Base-by-base conservation (phyloP, 1,139 yeast genomes). In the Barnettozyma hawaiiensis region DNA sequence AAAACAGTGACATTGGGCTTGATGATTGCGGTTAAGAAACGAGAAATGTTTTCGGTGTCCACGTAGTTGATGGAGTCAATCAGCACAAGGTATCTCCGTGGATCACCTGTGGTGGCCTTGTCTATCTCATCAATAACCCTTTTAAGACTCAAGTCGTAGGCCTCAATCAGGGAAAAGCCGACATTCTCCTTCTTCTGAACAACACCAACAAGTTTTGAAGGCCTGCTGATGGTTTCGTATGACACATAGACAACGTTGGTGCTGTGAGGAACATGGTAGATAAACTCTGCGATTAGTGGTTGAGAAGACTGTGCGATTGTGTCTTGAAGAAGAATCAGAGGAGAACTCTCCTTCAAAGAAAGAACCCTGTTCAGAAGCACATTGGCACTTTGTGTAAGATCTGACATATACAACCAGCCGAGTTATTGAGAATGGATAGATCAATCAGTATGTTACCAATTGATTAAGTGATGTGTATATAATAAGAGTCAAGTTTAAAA, bases 31-130 rank as follows among this genome's bases (percentile, higher is more conserved):
- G 81, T 63, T 23, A 86, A 64, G 52, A 85, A 80, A 20, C 59
- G 59, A 2, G 83, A 67, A 14, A 85, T 52, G 18, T 70, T 64
- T 4, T 66, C 69, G 9, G 65, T 60, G 0, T 73, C 60, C 7
- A 84, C 66, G 53, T 76, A 79, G 51, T 85, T 81, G 47, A 87
- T 66, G 0, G 90, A 75, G 59, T 89, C 96, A 5, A 87, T 66
- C 3, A 87, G 58, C 2, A 59, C 51, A 15, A 58, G 46, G 32
- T 50, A 49, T 42, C 50, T 44, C 11, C 52, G 31, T 11, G 53
- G 46, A 15, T 61, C 60, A 14, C n/a, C n/a, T n/a, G n/a, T n/a
- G n/a, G 52, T 49, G 37, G 41, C 47, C 1, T 60, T 47, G 14
- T 59, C 57, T n/a, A 68, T 57, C 10, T 52, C 44, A 20, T 58